These are phyloP conservation scores for Rhytidhysteron rufulum DNA, from an alignment of 2,329 filamentous ascomycete species.

Conservation along the genomic window DNA sequence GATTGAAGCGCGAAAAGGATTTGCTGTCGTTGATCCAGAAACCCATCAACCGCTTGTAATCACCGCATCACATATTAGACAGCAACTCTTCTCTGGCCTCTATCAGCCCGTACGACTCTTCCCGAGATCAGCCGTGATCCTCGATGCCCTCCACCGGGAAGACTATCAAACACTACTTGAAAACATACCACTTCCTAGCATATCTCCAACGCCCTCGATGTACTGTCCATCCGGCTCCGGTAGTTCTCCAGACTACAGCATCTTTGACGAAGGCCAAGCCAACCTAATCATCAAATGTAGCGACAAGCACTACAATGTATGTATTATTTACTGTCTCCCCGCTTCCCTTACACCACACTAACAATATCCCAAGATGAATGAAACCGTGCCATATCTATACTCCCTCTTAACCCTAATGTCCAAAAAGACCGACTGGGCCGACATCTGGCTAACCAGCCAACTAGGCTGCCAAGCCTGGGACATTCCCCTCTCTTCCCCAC, in stretches of 20 bases:
- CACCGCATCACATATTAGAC: background rate
- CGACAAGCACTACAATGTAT: constrained; percentile 3
- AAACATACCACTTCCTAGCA: background rate
- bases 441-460: constrained; percentile 1
- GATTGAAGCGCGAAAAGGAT: background rate
- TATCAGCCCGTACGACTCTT: background rate
- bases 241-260: background rate
- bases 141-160: background rate
- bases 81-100: background rate
- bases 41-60: background rate
- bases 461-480: constrained; percentile 1
- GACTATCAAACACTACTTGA: background rate
- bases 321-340: background rate
- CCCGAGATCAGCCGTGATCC: background rate
- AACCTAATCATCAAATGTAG: constrained; percentile 2
- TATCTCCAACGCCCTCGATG: background rate
- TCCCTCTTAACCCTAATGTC: background rate
- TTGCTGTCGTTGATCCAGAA: background rate
- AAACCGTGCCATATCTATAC: constrained; percentile 1
- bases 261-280: background rate
- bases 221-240: background rate
- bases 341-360: too few species aligned
- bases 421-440: background rate
- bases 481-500: background rate
- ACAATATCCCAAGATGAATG: background rate